phyloP scores from a whole-genome alignment of 2,329 filamentous ascomycete species.

The Colletotrichum neosansevieriae region DNA sequence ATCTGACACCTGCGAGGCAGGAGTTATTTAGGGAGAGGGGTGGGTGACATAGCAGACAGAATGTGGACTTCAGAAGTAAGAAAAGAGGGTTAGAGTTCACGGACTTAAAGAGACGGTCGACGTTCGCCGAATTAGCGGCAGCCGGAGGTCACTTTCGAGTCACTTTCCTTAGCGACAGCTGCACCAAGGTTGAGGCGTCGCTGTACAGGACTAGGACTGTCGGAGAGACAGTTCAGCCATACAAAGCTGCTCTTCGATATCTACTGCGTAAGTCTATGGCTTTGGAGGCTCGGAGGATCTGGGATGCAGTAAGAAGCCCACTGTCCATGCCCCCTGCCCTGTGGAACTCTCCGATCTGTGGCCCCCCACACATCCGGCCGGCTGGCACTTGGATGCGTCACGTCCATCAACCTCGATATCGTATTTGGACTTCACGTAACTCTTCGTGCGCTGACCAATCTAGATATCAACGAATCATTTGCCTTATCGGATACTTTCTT shows the following conservation, averaged over 20 bases:
- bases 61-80: neutral
- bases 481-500: slow-evolving; percentile 7
- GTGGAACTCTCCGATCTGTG: slow-evolving; percentile 7
- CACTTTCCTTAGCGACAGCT: neutral
- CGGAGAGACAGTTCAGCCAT: no score
- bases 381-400: neutral
- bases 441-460: no score
- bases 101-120: neutral
- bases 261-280: neutral
- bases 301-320: slow-evolving; percentile 11
- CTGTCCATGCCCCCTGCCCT: slow-evolving; percentile 8
- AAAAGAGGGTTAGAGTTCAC: slow-evolving; percentile 20
- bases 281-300: slow-evolving; percentile 13
- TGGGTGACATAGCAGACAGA: neutral
- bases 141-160: neutral
- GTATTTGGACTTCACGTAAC: no score
- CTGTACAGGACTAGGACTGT: no score
- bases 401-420: no score
- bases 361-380: neutral
- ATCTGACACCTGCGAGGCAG: neutral
- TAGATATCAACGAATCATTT: neutral
- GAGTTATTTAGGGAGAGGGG: slow-evolving; percentile 14
- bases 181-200: neutral
- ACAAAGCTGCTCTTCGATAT: no score
- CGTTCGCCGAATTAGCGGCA: neutral